Conservation (phyloP, 2,329 filamentous ascomycete species). For the Golovinomyces cichoracearum region DNA sequence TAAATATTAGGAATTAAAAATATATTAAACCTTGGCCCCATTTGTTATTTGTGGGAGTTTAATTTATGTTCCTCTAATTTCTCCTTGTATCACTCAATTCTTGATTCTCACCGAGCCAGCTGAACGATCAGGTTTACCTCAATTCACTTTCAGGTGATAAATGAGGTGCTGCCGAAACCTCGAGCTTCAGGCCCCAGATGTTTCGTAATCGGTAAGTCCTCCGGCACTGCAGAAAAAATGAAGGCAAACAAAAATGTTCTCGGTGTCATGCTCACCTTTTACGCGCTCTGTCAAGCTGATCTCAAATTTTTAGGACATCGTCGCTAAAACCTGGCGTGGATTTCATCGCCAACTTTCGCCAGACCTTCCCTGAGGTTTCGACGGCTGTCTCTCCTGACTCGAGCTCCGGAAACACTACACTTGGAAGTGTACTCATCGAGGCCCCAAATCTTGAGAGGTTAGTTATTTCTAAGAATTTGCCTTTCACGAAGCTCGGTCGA, state of each 20-base stretch:
- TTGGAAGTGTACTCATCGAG: constrained; percentile 7
- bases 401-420: constrained; percentile 15
- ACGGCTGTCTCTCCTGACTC: constrained; percentile 23
- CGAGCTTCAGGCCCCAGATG: constrained; percentile 10
- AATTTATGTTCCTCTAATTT: not conserved
- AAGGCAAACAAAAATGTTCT: too few relatives aligned
- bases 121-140: not conserved
- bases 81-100: not conserved
- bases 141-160: not conserved
- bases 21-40: not conserved
- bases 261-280: not conserved
- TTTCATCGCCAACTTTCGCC: constrained; percentile 59
- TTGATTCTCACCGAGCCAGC: not conserved
- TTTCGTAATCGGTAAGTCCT: constrained; percentile 17
- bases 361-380: constrained; percentile 52
- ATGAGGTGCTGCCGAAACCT: constrained; percentile 3
- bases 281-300: constrained; percentile 1
- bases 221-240: too few relatives aligned
- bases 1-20: not conserved
- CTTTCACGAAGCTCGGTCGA: not conserved
- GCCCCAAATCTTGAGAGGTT: constrained; percentile 12
- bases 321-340: constrained; percentile 70
- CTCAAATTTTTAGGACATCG: constrained; percentile 20
- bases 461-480: constrained; percentile 1
- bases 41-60: not conserved